phyloP scores from a whole-genome alignment of 306 rosid genomes.

The Ormosia semicastrata region DNA sequence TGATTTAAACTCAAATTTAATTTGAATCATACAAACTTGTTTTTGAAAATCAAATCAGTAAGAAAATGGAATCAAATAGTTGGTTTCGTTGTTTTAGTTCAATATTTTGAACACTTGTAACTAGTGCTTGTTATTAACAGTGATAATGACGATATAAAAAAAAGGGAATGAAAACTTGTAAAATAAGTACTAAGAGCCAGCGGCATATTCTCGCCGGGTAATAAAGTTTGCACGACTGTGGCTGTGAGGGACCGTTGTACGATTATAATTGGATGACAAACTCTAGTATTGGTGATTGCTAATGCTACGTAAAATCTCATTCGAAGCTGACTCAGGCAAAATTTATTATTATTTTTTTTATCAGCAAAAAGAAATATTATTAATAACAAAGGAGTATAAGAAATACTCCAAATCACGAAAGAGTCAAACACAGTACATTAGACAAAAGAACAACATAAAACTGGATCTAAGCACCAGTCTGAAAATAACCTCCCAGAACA shows the following conservation, averaged over 20 bases:
- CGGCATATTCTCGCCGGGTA: neutral
- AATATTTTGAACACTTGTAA: neutral
- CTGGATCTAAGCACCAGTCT: no score
- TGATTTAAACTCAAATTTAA: neutral
- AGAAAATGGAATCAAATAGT: neutral
- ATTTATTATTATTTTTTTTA: no score
- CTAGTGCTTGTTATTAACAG: neutral
- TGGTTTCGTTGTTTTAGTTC: neutral
- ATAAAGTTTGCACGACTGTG: neutral
- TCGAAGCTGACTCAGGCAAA: neutral
- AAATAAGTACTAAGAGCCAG: neutral
- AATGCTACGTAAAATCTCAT: neutral
- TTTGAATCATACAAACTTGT: neutral
- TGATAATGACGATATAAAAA: neutral
- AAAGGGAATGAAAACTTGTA: neutral
- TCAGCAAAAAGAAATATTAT: no score
- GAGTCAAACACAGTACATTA: no score
- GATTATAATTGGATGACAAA: neutral
- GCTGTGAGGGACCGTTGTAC: neutral
- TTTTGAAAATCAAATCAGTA: neutral
- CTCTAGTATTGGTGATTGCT: neutral
- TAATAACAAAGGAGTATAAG: no score
- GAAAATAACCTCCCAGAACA: no score
- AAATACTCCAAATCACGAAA: no score
- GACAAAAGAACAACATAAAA: no score